phyloP scores from a whole-genome alignment of 495 filamentous ascomycete genomes.

The Mytilinidion resinicola region DNA sequence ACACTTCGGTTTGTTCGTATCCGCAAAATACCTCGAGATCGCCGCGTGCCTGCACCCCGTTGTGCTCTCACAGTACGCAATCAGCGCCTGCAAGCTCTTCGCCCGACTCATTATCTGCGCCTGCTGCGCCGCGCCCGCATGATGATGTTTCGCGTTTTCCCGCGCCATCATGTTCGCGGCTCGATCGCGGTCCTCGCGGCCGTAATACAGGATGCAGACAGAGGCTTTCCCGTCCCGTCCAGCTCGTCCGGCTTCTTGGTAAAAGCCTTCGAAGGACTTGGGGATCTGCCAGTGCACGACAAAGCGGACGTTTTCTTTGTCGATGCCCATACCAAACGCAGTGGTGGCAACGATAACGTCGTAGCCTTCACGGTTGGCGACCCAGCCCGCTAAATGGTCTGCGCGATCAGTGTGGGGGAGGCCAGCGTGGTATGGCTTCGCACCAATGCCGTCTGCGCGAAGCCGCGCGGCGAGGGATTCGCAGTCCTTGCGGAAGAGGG shows the following conservation, averaged over 20 bases:
- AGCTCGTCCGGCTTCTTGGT: conserved; percentile 90
- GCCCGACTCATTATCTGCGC: conserved; percentile 41
- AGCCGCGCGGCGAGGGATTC: conserved; percentile 65
- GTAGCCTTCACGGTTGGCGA: conserved; percentile 64
- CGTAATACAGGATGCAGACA: conserved; percentile 84
- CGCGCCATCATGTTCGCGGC: conserved; percentile 42
- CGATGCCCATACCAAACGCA: conserved; percentile 96
- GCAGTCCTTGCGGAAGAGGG: conserved; percentile 67
- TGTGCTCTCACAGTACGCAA: conserved; percentile 75
- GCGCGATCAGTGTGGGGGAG: conserved; percentile 56
- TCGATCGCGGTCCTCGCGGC: conserved; percentile 72
- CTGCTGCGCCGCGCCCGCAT: conserved; percentile 19
- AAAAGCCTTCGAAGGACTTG: conserved; percentile 89
- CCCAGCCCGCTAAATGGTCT: conserved; percentile 63
- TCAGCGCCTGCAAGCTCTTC: conserved; percentile 44
- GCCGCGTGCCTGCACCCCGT: conserved; percentile 64
- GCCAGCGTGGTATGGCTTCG: conserved; percentile 65
- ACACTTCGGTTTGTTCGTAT: conserved; percentile 55
- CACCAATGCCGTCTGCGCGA: conserved; percentile 55
- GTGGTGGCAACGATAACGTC: conserved; percentile 92
- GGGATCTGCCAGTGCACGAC: conserved; percentile 90
- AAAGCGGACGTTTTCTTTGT: conserved; percentile 88
- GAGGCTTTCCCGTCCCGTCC: conserved; percentile 84
- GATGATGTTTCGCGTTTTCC: conserved; percentile 20
- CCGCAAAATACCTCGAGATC: conserved; percentile 79